Percentiles rank a stretch among this genome's conserved stretches.
Evolutionary conservation across 768 basidiomycete species (phyloP).

Genomic region (Kwoniella botswanensis): DNA sequence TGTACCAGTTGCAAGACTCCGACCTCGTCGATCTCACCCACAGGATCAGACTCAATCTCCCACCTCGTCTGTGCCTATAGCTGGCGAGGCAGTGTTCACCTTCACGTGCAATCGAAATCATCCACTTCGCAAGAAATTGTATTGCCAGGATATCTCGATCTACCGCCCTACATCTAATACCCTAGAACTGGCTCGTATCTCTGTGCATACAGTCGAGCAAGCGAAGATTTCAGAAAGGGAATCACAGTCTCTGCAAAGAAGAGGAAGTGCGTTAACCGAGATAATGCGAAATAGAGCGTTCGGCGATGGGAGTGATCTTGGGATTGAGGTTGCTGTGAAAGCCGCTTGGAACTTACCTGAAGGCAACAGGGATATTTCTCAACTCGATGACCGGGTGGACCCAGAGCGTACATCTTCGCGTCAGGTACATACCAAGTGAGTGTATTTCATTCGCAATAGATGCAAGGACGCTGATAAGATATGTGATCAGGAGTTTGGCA

Average conservation of each 20-base stretch:
- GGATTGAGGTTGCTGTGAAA: conserved; percentile 16
- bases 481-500: conserved; percentile 62
- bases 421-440: conserved; percentile 18
- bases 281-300: conserved; percentile 41
- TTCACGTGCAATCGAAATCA: conserved; percentile 19
- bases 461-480: conserved; percentile 1
- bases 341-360: conserved; percentile 38
- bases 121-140: conserved; percentile 17
- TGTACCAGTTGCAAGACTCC: conserved; percentile 66
- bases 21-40: conserved; percentile 32
- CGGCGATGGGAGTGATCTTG: conserved; percentile 23
- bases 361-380: background rate
- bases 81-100: conserved; percentile 12
- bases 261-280: conserved; percentile 48
- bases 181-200: conserved; percentile 44
- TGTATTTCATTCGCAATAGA: background rate
- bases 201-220: conserved; percentile 8
- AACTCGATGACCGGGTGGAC: background rate
- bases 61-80: background rate
- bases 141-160: conserved; percentile 36
- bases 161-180: conserved; percentile 49
- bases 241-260: conserved; percentile 2
- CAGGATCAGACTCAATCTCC: conserved; percentile 52
- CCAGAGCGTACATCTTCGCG: background rate
- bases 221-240: background rate